Conservation (phyloP, 176 grass and related monocot genomes). For the Aegilops longissima region DNA sequence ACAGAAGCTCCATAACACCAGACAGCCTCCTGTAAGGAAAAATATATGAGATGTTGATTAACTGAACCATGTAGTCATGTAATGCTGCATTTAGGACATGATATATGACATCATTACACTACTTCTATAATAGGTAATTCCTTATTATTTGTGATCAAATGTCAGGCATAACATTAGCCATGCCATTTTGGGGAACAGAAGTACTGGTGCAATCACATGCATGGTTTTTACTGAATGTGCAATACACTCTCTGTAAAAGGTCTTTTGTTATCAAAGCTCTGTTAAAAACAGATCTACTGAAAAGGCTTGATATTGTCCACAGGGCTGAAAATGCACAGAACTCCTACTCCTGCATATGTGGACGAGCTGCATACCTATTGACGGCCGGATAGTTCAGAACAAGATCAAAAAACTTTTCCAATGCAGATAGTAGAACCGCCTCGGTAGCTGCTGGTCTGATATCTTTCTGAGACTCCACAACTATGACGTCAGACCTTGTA, state of each 20-base stretch:
- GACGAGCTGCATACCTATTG: constrained; percentile 55
- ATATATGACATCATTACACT: too few species aligned
- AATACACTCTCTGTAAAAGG: too few species aligned
- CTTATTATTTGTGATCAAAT: too few species aligned
- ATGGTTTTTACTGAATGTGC: too few species aligned
- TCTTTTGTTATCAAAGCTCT: too few species aligned
- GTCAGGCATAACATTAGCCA: too few species aligned
- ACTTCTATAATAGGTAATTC: too few species aligned
- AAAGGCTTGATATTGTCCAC: constrained; percentile 13
- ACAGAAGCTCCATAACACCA: constrained; percentile 51
- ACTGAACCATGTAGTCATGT: not conserved
- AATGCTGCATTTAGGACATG: too few species aligned
- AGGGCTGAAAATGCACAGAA: constrained; percentile 3
- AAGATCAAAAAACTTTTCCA: constrained; percentile 77
- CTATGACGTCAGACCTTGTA: constrained; percentile 33
- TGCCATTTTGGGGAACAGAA: too few species aligned
- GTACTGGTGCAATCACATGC: too few species aligned
- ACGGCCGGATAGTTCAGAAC: constrained; percentile 74
- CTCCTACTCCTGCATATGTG: not conserved
- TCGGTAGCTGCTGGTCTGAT: constrained; percentile 54
- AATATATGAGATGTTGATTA: not conserved
- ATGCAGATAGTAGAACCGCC: constrained; percentile 56
- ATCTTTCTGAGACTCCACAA: constrained; percentile 46
- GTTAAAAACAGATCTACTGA: not conserved
- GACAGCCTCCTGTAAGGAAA: constrained; percentile 39